Base-by-base conservation (phyloP, 2,329 filamentous ascomycete species). In the Neocatenulostroma microsporum region DNA sequence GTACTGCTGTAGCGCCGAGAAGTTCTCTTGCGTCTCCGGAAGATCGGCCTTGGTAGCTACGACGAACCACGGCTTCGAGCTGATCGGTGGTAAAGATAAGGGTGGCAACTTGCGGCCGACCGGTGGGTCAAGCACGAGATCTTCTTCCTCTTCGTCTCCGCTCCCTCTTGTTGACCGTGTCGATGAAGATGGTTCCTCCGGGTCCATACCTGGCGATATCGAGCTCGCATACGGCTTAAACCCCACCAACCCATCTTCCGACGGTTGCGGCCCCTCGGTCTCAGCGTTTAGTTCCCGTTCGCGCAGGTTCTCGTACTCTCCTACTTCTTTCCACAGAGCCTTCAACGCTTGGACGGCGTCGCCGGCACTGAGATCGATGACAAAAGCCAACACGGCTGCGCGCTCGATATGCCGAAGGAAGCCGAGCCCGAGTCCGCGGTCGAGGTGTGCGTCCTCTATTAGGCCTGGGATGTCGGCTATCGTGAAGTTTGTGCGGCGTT, bases 41-140 rank as follows among this genome's bases (percentile, higher is more conserved):
- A 94, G 59, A 58, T 96, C 89, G 1, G 85, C 88, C 63, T 96
- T 96, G 14, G 88, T 95, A 1, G 85, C 89, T 28, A 95, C 79
- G 4, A 95, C 88, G 53, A 94, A 91, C 91, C 91, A 98, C 1
- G 91, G 88, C 65, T 98, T 98, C 21, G 76, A 76, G n/a, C 84
- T 83, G 47, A 96, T 93, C 26, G 82, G 77, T n/a, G 84, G 70
- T 9, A 74, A 63, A 24, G 62, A 60, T 21, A 73, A 59, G 17
- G 63, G 68, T 26, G 66, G 69, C 14, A 76, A 60, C 23, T 40
- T 31, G 30, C 40, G 43, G n/a, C 34, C 40, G n/a, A 17, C n/a
- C 5, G 24, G 15, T 9, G 48, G 46, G 26, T 52, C 40, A 10
- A 54, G 46, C 11, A 54, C 34, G n/a, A 44, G 34, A 15, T 27